Percentiles rank a stretch among this genome's conserved stretches.
Conservation (phyloP, 1,284 basidiomycete genomes). For the Amylostereum chailletii region DNA sequence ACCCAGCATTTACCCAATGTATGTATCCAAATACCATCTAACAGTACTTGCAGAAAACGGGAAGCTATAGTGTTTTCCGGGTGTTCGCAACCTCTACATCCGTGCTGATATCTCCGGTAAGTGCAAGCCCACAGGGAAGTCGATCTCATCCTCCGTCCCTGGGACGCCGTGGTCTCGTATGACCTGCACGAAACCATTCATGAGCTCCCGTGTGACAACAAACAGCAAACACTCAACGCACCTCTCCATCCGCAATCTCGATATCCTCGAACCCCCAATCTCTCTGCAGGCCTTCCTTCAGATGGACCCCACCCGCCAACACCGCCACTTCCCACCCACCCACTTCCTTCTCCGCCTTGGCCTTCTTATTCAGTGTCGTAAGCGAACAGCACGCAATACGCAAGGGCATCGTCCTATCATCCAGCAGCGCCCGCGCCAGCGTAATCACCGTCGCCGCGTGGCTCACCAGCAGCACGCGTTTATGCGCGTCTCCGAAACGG, state of each 20-base stretch:
- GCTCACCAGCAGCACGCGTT: slow-evolving; percentile 56
- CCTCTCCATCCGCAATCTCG: slow-evolving; percentile 39
- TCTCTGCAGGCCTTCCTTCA: slow-evolving; percentile 52
- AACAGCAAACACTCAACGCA: slow-evolving; percentile 14
- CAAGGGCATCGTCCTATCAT: slow-evolving; percentile 39
- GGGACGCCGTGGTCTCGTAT: slow-evolving; percentile 52
- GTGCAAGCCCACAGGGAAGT: slow-evolving; percentile 49
- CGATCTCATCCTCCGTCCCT: slow-evolving; percentile 50
- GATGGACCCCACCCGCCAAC: slow-evolving; percentile 48
- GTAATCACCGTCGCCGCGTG: slow-evolving; percentile 78
- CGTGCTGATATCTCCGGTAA: slow-evolving; percentile 25
- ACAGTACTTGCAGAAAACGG: too few species aligned
- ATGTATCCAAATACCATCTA: too few species aligned
- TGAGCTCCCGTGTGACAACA: not conserved
- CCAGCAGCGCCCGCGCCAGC: slow-evolving; percentile 53
- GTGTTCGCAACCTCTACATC: slow-evolving; percentile 24
- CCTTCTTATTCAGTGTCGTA: slow-evolving; percentile 36
- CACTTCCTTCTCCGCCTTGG: slow-evolving; percentile 16
- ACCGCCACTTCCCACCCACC: slow-evolving; percentile 38
- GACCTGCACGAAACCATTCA: slow-evolving; percentile 32
- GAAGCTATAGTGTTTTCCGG: too few species aligned
- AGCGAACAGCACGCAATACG: slow-evolving; percentile 66
- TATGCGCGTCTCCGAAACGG: slow-evolving; percentile 31
- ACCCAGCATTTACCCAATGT: too few species aligned
- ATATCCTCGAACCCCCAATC: slow-evolving; percentile 81